These are phyloP conservation scores for Aspergillus novofumigatus DNA, from an alignment of 2,329 filamentous ascomycete genomes.

Conservation along the genomic window DNA sequence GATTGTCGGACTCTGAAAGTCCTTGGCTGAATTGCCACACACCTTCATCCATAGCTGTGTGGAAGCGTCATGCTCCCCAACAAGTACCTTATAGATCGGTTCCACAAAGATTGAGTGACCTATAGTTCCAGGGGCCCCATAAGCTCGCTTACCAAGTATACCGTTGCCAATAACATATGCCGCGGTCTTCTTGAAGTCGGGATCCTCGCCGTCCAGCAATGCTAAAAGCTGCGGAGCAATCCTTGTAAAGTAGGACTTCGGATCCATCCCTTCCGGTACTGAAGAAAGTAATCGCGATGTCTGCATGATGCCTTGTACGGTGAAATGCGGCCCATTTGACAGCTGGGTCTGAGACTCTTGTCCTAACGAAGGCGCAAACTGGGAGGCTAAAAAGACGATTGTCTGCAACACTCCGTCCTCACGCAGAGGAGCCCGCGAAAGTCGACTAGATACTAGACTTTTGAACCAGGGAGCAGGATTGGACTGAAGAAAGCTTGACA, in stretches of 20 bases:
- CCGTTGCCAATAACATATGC: slow-evolving; percentile 42
- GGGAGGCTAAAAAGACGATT: slow-evolving; percentile 40
- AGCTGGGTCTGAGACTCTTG: slow-evolving; percentile 26
- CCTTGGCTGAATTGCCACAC: not conserved
- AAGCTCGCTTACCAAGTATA: slow-evolving; percentile 38
- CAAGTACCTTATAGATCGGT: slow-evolving; percentile 37
- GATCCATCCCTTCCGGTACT: slow-evolving; percentile 36
- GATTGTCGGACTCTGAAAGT: slow-evolving; percentile 12
- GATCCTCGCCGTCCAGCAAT: slow-evolving; percentile 38
- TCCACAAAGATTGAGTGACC: slow-evolving; percentile 41
- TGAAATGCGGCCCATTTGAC: slow-evolving; percentile 37
- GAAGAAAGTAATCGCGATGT: slow-evolving; percentile 40
- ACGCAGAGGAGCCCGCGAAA: slow-evolving; percentile 39
- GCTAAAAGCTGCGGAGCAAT: slow-evolving; percentile 39
- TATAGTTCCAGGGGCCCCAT: slow-evolving; percentile 37
- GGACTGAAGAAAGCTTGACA: slow-evolving; percentile 36
- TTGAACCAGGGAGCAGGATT: slow-evolving; percentile 39
- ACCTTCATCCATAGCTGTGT: slow-evolving; percentile 25
- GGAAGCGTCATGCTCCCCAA: slow-evolving; percentile 25
- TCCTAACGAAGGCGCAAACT: slow-evolving; percentile 38
- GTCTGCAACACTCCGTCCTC: slow-evolving; percentile 40
- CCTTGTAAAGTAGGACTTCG: slow-evolving; percentile 33
- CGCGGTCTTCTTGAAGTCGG: slow-evolving; percentile 38
- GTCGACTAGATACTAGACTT: slow-evolving; percentile 29
- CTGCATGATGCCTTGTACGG: slow-evolving; percentile 43